These are phyloP conservation scores for Podospora conica DNA, from an alignment of 495 filamentous ascomycete genomes.

Conservation along the genomic window DNA sequence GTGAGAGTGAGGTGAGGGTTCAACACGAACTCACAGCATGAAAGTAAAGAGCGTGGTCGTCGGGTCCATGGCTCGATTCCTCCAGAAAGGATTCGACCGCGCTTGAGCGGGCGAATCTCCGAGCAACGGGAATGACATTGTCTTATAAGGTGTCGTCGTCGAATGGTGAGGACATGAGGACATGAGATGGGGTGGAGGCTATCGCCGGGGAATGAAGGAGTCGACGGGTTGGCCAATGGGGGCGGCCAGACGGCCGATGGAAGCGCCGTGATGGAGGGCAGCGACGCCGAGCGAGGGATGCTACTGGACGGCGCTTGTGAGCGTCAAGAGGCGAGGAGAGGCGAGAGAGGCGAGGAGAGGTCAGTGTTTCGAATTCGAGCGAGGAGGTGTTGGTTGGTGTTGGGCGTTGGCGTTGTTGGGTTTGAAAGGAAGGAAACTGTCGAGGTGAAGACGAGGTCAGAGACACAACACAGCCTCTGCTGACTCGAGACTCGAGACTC, in stretches of 20 bases:
- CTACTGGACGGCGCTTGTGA: constrained; percentile 33
- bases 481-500: not conserved
- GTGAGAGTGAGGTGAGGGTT: constrained; percentile 20
- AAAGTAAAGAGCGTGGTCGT: constrained; percentile 74
- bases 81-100: constrained; percentile 20
- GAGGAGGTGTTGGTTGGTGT: not conserved
- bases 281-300: constrained; percentile 5
- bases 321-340: constrained; percentile 20
- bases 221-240: constrained; percentile 25
- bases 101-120: constrained; percentile 19
- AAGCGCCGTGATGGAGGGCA: constrained; percentile 32
- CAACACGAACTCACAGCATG: constrained; percentile 54
- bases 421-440: not conserved
- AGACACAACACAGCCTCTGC: no score
- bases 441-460: not conserved
- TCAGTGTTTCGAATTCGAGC: constrained; percentile 20
- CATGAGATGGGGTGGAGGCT: constrained; percentile 6
- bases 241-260: constrained; percentile 9
- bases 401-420: not conserved
- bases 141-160: constrained; percentile 23
- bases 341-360: constrained; percentile 19
- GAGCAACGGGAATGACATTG: constrained; percentile 4
- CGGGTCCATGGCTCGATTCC: constrained; percentile 46
- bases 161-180: not conserved
- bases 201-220: constrained; percentile 19